Evolutionary conservation across 495 filamentous ascomycete genomes (phyloP), one percentile per base, ranked within the genome.

Genomic region (Niebla homalea): DNA sequence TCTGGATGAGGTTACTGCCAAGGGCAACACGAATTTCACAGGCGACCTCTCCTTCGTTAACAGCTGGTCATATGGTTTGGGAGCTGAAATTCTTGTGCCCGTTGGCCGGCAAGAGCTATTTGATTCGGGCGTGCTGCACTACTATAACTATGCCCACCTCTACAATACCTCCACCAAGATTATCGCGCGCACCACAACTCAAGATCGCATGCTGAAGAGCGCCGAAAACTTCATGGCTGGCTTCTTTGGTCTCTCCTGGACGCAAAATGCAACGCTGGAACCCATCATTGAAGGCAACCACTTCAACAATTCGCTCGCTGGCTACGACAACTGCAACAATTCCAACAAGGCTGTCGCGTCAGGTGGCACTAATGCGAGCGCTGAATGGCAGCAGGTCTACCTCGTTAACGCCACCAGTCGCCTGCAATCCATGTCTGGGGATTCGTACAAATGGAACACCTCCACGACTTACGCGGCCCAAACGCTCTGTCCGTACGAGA

Each of bases 161-260:
- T 80, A 77, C 46, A 72, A 79, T 43, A 72, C 77, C 4, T 67
- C 68, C n/a, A 73, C 67, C 49, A 80, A 80, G 60, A 74, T 83
- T 38, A 71, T 83, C 45, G 77, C 70, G 15, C 69, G 80, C 19
- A 79, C 77, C 0, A 81, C 77, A 5, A 75, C 77, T 4, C 64
- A 76, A 52, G 68, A 73, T 36, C 66, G 76, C 2, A 74, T 79
- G 72, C 51, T 67, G 12, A 62, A 69, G 44, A 62, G 57, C 45
- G 63, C 64, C 0, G 69, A 76, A 54, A 65, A 75, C 57, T 72
- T 75, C 58, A 42, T 73, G 19, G 62, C 71, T 12, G 73, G 72
- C 43, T 78, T 80, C 66, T 81, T 81, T 58, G 76, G 77, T 0
- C 68, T 79, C 4, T 66, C 72, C 23, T 82, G 77, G 78, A 62